Conservation (phyloP, 2,329 filamentous ascomycete species). For the Fusarium tricinctum region DNA sequence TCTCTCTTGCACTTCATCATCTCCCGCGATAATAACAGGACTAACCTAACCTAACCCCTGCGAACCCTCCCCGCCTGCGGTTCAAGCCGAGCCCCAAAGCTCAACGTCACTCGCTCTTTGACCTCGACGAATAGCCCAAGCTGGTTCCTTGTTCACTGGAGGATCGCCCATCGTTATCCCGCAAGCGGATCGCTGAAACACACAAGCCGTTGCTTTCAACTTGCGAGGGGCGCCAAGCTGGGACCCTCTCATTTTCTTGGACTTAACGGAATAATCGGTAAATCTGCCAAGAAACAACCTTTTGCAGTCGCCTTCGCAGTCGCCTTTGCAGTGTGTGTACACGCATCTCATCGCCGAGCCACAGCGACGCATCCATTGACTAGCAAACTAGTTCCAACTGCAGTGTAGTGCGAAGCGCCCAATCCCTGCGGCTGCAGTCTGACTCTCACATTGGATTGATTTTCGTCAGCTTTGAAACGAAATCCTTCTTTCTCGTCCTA, state of each 20-base stretch:
- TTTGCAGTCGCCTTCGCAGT: neutral
- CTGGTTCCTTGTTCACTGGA: constrained; percentile 31
- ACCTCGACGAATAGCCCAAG: constrained; percentile 12
- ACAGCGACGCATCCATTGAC: constrained; percentile 21
- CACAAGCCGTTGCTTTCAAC: constrained; percentile 21
- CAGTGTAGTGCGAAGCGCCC: constrained; percentile 20
- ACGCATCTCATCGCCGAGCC: constrained; percentile 32
- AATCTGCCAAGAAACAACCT: too few species aligned
- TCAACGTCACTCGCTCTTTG: constrained; percentile 38
- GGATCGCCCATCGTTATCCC: constrained; percentile 30
- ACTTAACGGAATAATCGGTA: too few species aligned
- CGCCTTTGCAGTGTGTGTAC: constrained; percentile 7
- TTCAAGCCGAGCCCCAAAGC: constrained; percentile 38
- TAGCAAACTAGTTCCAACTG: too few species aligned
- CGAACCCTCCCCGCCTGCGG: constrained; percentile 19
- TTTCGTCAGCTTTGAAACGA: constrained; percentile 48
- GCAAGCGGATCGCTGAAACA: constrained; percentile 35
- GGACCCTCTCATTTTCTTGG: too few species aligned
- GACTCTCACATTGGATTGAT: constrained; percentile 26
- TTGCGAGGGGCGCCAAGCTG: too few species aligned
- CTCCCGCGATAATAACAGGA: neutral
- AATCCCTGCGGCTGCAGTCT: constrained; percentile 38
- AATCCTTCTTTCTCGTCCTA: constrained; percentile 37
- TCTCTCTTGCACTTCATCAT: constrained; percentile 23
- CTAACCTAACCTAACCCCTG: neutral